Evolutionary conservation across 2,329 filamentous ascomycete genomes (phyloP), one percentile per base, ranked within the genome.

Genomic region (Talaromyces sp.): DNA sequence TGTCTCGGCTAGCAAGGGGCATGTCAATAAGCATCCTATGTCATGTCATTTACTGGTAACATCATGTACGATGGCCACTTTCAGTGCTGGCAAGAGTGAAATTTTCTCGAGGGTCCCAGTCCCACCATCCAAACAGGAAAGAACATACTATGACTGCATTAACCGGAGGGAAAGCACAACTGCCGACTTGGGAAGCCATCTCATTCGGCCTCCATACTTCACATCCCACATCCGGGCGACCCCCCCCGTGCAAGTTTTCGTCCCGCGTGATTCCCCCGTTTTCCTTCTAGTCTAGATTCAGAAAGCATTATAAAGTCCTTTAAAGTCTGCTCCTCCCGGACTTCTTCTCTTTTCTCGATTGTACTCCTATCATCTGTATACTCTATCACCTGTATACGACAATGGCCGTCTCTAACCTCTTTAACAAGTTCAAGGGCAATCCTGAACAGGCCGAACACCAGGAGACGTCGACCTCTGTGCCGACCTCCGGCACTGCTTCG

Each of bases 401-500:
- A 28, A 64, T 64, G 63, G 31, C 62, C 8, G 58, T 64, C 21
- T 64, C 63, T 5, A 35, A 64, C 6, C 11, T 64, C 60, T 42
- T 64, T 18, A 58, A 39, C 42, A 71, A 70, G 64, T 58, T 73
- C 57, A 74, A 75, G 69, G 68, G 33, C 40, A 60, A 52, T 7
- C 35, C 55, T 31, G 55, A 69, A 58, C 65, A 72, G 52, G 68
- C 70, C 23, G 73, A 75, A 60, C 71, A 73, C 48, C 72, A 73
- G 12, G 68, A 75, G 63, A 66, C 33, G 14, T 39, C 46, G n/a
- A 14, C 25, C 72, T 65, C 73, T n/a, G 73, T 69, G 52, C 72
- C 74, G 61, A 60, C 62, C n/a, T 67, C 71, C 57, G 70, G 72
- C 46, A 62, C 70, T 6, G 72, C 75, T 60, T 75, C 73, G 3